Evolutionary conservation across 805 yeast species (phyloP).

Genomic region (Metschnikowia chrysomelidarum): DNA sequence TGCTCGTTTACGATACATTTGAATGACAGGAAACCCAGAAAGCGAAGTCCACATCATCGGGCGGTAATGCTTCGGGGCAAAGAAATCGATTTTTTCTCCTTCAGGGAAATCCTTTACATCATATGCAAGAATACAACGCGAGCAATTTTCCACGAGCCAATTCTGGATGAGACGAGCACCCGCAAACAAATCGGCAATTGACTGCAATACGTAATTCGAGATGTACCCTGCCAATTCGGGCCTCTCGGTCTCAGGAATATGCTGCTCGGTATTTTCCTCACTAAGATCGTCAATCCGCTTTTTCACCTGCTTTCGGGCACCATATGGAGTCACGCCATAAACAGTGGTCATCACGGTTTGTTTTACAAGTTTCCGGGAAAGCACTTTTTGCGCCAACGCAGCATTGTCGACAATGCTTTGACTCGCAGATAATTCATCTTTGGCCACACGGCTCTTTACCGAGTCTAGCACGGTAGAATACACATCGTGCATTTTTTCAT

Average conservation of each 20-base stretch:
- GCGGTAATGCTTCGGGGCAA: conserved; percentile 20
- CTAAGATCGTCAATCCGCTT: conserved; percentile 21
- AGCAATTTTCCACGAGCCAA: conserved; percentile 35
- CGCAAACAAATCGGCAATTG: conserved; percentile 26
- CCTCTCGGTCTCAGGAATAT: conserved; percentile 2
- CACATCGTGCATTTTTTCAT: conserved; percentile 29
- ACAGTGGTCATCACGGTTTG: conserved; percentile 47
- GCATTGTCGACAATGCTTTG: conserved; percentile 14
- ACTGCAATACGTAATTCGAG: conserved; percentile 13
- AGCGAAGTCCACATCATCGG: conserved; percentile 45
- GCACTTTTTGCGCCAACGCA: conserved; percentile 14
- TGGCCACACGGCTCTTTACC: conserved; percentile 19
- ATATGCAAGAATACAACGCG: conserved; percentile 28
- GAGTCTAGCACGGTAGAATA: conserved; percentile 31
- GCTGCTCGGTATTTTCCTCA: neutral
- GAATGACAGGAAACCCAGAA: conserved; percentile 42
- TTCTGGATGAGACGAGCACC: conserved; percentile 34
- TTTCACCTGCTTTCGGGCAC: conserved; percentile 35
- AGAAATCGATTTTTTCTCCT: conserved; percentile 18
- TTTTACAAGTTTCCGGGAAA: conserved; percentile 35
- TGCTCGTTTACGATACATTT: conserved; percentile 27
- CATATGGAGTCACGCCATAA: conserved; percentile 41
- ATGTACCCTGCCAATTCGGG: conserved; percentile 11
- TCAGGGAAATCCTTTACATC: conserved; percentile 17
- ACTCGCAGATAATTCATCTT: conserved; percentile 4